A percentile compares a stretch with the other conserved stretches of the same genome.
Evolutionary conservation across 805 yeast species (phyloP).

Genomic region (Kluyveromyces starmeri): DNA sequence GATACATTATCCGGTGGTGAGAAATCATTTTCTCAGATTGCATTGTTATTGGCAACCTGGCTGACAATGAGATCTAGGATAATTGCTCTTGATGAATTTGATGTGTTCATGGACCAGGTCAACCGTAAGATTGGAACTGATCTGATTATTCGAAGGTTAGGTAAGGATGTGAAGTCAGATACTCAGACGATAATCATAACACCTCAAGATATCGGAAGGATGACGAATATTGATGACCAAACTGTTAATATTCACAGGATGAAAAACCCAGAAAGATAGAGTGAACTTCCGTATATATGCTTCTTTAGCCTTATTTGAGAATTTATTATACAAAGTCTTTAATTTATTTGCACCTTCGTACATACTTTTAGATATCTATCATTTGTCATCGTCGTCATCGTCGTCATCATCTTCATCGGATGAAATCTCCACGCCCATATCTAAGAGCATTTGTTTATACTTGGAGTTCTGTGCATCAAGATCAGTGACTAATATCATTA

Average conservation of each 20-base stretch:
- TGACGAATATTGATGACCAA: constrained; percentile 52
- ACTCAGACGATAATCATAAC: constrained; percentile 90
- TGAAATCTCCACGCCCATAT: constrained; percentile 51
- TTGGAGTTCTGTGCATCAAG: constrained; percentile 57
- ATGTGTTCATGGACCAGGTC: constrained; percentile 94
- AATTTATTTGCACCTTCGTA: background rate
- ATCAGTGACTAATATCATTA: constrained; percentile 68
- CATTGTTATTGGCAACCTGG: constrained; percentile 86
- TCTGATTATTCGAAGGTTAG: constrained; percentile 60
- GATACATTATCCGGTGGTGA: constrained; percentile 95
- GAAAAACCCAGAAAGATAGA: constrained; percentile 32
- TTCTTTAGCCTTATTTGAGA: too few relatives aligned
- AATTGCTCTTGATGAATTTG: constrained; percentile 91
- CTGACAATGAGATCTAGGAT: constrained; percentile 79
- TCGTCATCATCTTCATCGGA: constrained; percentile 66
- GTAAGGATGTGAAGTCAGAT: constrained; percentile 40
- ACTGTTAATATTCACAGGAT: constrained; percentile 59
- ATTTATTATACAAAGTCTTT: background rate
- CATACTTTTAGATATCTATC: constrained; percentile 8
- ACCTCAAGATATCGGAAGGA: constrained; percentile 74
- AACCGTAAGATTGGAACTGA: constrained; percentile 74
- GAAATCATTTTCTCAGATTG: constrained; percentile 86
- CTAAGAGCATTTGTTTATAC: constrained; percentile 45
- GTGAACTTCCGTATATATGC: too few relatives aligned
- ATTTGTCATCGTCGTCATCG: constrained; percentile 48